Evolutionary conservation across 2,329 filamentous ascomycete genomes (phyloP), one percentile per base, ranked within the genome.

Genomic region (Leptosphaerulina australis): DNA sequence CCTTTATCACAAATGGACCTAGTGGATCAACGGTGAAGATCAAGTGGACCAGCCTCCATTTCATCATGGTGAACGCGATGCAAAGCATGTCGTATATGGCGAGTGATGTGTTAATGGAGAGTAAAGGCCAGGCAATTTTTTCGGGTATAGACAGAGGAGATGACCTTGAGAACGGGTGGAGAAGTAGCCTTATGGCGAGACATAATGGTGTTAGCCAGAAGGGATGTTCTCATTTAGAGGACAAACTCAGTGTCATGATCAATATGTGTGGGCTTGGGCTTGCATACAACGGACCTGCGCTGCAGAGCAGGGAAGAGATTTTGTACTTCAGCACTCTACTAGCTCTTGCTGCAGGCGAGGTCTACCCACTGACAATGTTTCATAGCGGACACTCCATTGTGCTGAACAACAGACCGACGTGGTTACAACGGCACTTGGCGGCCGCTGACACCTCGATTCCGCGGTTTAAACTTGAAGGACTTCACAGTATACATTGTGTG

Each of bases 231-330:
- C 22, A 52, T 7, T 5, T 49, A 22, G 30, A 37, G n/a, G 58
- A 61, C 18, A 53, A 44, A 9, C 20, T 61, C 6, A 57, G 56
- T 24, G 46, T 61, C 21, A 55, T 55, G 43, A 43, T 61, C 12
- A 61, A 61, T 7, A 57, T 54, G 36, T 40, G 43, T 35, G 48
- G 53, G 3, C 29, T 56, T 18, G 56, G 35, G 9, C 39, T 61
- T n/a, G 56, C 58, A 3, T 61, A 61, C 12, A 26, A 11, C 4
- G 58, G 56, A 14, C 28, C 26, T 0, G 20, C 17, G 4, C 2
- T 48, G 7, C 24, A 24, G 4, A 52, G 21, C n/a, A 39, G 11
- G 11, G 58, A 61, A 6, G 43, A 54, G 2, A 20, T 59, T 1
- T 17, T 57, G 0, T 61, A 53, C 28, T 10, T 47, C 17, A 47